Evolutionary conservation across 306 rosid genomes (phyloP), one percentile per base, ranked within the genome.

Genomic region (Prunus armeniaca): DNA sequence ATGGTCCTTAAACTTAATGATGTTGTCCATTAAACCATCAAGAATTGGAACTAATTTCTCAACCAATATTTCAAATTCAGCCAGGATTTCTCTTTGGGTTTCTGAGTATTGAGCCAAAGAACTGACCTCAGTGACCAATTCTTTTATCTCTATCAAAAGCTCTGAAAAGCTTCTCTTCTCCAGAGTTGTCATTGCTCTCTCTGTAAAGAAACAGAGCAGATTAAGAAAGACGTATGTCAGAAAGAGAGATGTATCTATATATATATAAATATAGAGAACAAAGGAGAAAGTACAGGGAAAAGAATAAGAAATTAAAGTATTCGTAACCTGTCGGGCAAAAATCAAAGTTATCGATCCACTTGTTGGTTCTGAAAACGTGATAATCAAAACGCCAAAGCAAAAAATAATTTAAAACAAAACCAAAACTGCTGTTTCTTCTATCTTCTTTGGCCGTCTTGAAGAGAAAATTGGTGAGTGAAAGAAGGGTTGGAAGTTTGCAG

Each of bases 31-130:
- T 73, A 93, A 81, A 10, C 85, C 92, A 82, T 72, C 79, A 85
- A 91, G 83, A 80, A 90, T 81, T 71, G 89, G 88, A 32, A 60
- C 77, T 20, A 89, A 83, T 74, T 79, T 87, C 69, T 82, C 91
- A 41, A 88, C 84, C 56, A 88, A 76, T 56, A 87, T 56, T 55
- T 90, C 82, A 67, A 93, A 84, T 81, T 89, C 93, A 72, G 68
- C 6, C 77, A 85, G 82, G 32, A 67, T 66, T 34, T 83, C 86
- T 11, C 73, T 83, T 76, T 83, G 90, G 69, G 67, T 61, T 72
- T 68, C 90, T 20, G 80, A 80, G 57, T 68, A 80, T 72, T 62
- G 90, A 74, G 96, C 86, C 34, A 83, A 34, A 20, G 82, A 81
- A 81, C 82, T 87, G 76, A 93, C 87, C 80, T 89, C 91, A 51